phyloP scores from a whole-genome alignment of 306 rosid genomes.

The Pterocarpus santalinus region DNA sequence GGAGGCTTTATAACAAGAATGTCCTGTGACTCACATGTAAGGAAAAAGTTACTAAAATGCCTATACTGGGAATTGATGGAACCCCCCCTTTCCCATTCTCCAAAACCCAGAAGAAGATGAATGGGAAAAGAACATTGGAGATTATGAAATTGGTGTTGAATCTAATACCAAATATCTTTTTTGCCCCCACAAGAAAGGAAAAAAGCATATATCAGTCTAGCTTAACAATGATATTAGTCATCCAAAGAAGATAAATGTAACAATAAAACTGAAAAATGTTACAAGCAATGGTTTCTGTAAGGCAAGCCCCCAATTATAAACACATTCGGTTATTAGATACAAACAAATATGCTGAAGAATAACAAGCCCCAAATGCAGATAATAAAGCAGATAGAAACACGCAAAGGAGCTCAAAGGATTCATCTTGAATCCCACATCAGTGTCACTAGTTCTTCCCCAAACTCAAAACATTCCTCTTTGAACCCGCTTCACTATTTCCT shows the following conservation, averaged over 20 bases:
- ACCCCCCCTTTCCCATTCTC: not conserved
- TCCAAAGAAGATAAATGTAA: slow-evolving; percentile 4
- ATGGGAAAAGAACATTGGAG: not conserved
- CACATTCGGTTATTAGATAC: not conserved
- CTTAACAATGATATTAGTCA: not conserved
- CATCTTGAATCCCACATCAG: slow-evolving; percentile 4
- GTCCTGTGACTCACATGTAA: slow-evolving; percentile 60
- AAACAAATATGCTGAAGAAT: not conserved
- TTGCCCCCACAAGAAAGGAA: not conserved
- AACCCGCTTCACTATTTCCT: slow-evolving; percentile 39
- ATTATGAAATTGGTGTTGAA: slow-evolving; percentile 23
- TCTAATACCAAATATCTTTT: slow-evolving; percentile 22
- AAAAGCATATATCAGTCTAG: too few species aligned
- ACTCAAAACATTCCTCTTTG: slow-evolving; percentile 23
- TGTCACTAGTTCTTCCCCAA: slow-evolving; percentile 9
- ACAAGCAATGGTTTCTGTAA: slow-evolving; percentile 30
- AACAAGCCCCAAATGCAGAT: slow-evolving; percentile 38
- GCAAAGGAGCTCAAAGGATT: slow-evolving; percentile 41
- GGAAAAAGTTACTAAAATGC: too few species aligned
- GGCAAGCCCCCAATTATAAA: not conserved
- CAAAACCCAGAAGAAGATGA: slow-evolving; percentile 17
- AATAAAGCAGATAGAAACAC: slow-evolving; percentile 53
- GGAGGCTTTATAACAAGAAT: slow-evolving; percentile 70
- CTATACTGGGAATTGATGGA: not conserved
- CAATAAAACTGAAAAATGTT: not conserved